Conservation (phyloP, 768 basidiomycete species). For the Collybia mongolica region DNA sequence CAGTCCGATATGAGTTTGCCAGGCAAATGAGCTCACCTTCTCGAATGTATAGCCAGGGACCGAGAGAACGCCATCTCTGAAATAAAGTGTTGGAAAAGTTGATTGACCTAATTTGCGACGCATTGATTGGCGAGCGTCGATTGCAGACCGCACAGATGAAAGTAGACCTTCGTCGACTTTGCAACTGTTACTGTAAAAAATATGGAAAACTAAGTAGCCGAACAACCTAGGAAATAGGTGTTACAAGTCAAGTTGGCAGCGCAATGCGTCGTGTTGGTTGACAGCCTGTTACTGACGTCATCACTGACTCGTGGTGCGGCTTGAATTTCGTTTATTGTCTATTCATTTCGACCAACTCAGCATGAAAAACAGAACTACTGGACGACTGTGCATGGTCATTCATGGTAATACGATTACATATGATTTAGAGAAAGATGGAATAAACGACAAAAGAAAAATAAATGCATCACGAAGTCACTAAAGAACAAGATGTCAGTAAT, state of each 20-base stretch:
- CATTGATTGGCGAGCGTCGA: slow-evolving; percentile 29
- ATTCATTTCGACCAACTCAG: too few species aligned
- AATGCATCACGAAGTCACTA: slow-evolving; percentile 23
- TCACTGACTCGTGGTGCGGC: too few species aligned
- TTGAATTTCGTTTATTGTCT: too few species aligned
- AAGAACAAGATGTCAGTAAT: slow-evolving; percentile 2
- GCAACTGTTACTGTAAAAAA: slow-evolving; percentile 3
- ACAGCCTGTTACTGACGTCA: too few species aligned
- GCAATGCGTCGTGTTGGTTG: background rate
- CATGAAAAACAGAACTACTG: too few species aligned
- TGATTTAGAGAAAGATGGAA: background rate
- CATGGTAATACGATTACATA: slow-evolving; percentile 4
- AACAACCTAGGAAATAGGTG: background rate
- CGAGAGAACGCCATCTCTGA: slow-evolving; percentile 55
- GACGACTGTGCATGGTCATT: too few species aligned
- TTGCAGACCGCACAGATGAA: background rate
- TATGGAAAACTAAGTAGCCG: background rate
- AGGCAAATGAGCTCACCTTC: slow-evolving; percentile 39
- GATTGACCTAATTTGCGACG: slow-evolving; percentile 54
- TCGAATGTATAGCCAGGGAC: slow-evolving; percentile 76
- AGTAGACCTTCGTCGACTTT: background rate
- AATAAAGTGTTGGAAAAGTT: slow-evolving; percentile 57
- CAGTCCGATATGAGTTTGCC: background rate
- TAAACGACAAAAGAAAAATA: slow-evolving; percentile 3
- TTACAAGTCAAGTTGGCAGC: background rate